Evolutionary conservation across 805 yeast species (phyloP).

Genomic region (Metschnikowia dekortorum): DNA sequence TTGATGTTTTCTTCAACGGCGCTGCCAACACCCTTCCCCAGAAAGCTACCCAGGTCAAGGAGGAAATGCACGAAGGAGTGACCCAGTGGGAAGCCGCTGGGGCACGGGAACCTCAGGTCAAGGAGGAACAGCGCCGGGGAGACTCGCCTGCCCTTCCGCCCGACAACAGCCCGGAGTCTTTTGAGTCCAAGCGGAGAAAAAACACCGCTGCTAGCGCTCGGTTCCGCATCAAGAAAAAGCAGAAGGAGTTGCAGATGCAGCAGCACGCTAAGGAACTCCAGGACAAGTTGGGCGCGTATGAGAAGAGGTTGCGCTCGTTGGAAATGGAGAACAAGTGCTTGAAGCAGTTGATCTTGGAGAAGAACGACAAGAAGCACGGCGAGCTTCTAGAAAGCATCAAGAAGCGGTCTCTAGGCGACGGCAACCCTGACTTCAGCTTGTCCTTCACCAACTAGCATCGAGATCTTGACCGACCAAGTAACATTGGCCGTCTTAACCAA

Average conservation of each 20-base stretch:
- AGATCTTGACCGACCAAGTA: not conserved
- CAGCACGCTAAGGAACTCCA: conserved; percentile 66
- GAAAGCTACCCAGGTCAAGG: conserved; percentile 5
- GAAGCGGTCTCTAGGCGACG: conserved; percentile 20
- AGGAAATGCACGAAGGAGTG: conserved; percentile 1
- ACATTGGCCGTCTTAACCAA: not conserved
- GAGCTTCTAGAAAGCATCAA: conserved; percentile 27
- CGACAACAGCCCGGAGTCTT: not conserved
- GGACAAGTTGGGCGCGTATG: conserved; percentile 61
- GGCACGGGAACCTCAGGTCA: not conserved
- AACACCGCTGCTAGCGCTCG: conserved; percentile 95
- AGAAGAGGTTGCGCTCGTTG: conserved; percentile 70
- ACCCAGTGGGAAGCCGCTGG: not conserved
- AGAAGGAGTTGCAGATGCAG: conserved; percentile 90
- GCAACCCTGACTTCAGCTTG: not conserved
- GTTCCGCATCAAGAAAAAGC: conserved; percentile 86
- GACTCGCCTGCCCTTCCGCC: not conserved
- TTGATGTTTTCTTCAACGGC: conserved; percentile 29
- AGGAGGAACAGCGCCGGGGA: not conserved
- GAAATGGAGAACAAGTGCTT: conserved; percentile 92
- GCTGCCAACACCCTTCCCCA: conserved; percentile 9
- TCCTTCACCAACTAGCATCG: not conserved
- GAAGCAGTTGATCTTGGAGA: conserved; percentile 77
- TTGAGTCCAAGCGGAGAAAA: conserved; percentile 70
- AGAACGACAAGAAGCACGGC: conserved; percentile 42